These are phyloP conservation scores for Lachnellula cervina DNA, from an alignment of 2,329 filamentous ascomycete genomes.

Conservation along the genomic window DNA sequence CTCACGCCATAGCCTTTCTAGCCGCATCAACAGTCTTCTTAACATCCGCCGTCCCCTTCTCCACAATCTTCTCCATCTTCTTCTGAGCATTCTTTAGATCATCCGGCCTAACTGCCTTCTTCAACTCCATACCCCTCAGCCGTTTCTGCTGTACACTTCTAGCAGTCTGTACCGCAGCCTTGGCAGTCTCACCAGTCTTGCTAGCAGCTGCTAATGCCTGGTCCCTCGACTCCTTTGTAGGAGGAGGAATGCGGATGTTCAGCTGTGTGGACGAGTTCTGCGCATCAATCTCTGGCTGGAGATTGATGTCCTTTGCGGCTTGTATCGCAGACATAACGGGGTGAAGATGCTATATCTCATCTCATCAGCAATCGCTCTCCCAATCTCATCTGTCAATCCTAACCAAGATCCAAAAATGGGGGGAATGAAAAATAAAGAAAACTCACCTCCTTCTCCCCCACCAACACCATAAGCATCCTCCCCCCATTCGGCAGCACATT, in stretches of 20 bases:
- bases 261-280: constrained; percentile 45
- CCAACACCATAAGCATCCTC: constrained; percentile 55
- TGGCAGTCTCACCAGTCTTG: constrained; percentile 31
- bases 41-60: constrained; percentile 30
- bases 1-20: constrained; percentile 30
- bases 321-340: constrained; percentile 49
- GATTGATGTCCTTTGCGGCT: constrained; percentile 41
- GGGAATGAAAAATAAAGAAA: neutral
- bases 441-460: constrained; percentile 59
- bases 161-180: constrained; percentile 26
- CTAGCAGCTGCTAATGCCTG: constrained; percentile 26
- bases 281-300: constrained; percentile 44
- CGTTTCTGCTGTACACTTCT: constrained; percentile 34
- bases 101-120: constrained; percentile 32
- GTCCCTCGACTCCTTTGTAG: constrained; percentile 50
- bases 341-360: constrained; percentile 45
- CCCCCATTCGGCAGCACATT: constrained; percentile 63
- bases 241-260: constrained; percentile 50
- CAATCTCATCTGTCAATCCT: neutral
- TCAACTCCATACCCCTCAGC: constrained; percentile 32
- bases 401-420: too few species aligned
- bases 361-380: constrained; percentile 5
- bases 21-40: constrained; percentile 35
- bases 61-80: constrained; percentile 35
- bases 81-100: constrained; percentile 36